Conservation (phyloP, 1,139 yeast genomes). For the Suhomyces anneliseae region DNA sequence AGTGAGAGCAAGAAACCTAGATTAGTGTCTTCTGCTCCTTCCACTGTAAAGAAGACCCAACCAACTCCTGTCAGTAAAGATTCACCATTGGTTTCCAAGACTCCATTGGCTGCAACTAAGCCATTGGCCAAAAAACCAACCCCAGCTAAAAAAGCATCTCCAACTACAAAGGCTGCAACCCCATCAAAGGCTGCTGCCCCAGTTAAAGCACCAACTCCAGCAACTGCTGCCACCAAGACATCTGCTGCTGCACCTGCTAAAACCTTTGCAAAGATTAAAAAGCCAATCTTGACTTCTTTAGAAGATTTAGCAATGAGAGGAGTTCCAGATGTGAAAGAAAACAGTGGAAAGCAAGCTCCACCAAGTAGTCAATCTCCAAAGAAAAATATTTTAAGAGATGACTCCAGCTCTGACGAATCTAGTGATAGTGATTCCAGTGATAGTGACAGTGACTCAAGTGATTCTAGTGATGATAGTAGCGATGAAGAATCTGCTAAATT, state of each 20-base stretch:
- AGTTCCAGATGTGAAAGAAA: conserved; percentile 61
- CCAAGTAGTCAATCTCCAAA: conserved; percentile 1
- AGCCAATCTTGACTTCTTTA: conserved; percentile 47
- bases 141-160: not conserved
- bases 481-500: conserved; percentile 16
- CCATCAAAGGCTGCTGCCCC: not conserved
- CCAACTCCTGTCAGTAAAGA: conserved; percentile 1
- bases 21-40: conserved; percentile 14
- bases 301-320: conserved; percentile 60
- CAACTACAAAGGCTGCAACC: not conserved
- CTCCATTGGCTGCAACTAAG: not conserved
- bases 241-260: not conserved
- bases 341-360: conserved; percentile 1
- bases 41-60: conserved; percentile 3
- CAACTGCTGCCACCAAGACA: not conserved
- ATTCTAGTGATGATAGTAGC: conserved; percentile 13
- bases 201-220: not conserved
- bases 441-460: conserved; percentile 17
- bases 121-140: not conserved
- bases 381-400: conserved; percentile 2
- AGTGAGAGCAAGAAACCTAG: conserved; percentile 15
- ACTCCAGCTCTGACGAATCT: conserved; percentile 7
- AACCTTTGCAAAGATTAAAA: conserved; percentile 17
- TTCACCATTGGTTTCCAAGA: not conserved
- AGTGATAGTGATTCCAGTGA: conserved; percentile 18